Percentiles rank a stretch among this genome's conserved stretches.
phyloP scores from a whole-genome alignment of 768 basidiomycete species.

The Sporobolomyces roseus region DNA sequence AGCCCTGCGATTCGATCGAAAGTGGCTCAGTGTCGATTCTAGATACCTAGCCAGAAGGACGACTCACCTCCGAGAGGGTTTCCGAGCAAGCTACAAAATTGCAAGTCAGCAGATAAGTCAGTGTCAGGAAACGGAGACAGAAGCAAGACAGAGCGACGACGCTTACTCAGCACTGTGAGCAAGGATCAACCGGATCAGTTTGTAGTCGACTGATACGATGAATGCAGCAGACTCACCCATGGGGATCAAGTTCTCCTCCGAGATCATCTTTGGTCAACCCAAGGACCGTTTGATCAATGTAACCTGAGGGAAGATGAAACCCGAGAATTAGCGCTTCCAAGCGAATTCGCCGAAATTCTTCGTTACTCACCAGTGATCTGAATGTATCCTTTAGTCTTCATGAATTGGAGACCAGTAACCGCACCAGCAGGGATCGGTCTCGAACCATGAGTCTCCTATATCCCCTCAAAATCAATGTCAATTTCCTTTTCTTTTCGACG shows the following conservation, averaged over 20 bases:
- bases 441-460: conserved; percentile 57
- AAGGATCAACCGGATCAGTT: no score
- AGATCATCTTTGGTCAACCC: conserved; percentile 57
- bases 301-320: conserved; percentile 50
- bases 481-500: no score
- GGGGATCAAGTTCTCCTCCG: conserved; percentile 69
- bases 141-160: not conserved
- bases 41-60: not conserved
- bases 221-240: no score
- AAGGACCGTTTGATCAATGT: conserved; percentile 60
- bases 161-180: no score
- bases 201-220: no score
- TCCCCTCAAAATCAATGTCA: not conserved
- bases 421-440: conserved; percentile 65
- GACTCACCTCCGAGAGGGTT: conserved; percentile 47
- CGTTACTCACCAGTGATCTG: conserved; percentile 23
- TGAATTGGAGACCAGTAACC: conserved; percentile 55
- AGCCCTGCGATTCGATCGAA: conserved; percentile 6
- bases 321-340: no score
- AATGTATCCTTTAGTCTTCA: conserved; percentile 51
- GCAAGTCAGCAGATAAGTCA: no score
- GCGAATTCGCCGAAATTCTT: no score
- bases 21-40: not conserved
- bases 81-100: conserved; percentile 66
- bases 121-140: not conserved